Conservation (phyloP, 1,139 yeast species). For the Sugiyamaella paludigena region DNA sequence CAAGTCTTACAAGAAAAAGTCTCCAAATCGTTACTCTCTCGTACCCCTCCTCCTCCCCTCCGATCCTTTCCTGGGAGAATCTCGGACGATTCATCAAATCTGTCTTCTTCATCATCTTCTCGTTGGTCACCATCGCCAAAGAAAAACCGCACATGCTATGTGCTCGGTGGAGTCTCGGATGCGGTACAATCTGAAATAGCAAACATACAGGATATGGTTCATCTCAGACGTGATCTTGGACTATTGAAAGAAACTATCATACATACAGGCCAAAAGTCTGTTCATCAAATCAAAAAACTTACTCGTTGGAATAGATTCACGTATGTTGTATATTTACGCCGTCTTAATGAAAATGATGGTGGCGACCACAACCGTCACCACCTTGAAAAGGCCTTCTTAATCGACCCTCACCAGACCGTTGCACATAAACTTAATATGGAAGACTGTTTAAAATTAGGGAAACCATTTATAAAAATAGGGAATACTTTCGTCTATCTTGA, state of each 20-base stretch:
- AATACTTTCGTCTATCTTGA: conserved; percentile 1
- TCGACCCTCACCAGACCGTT: conserved; percentile 1
- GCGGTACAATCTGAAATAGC: conserved; percentile 13
- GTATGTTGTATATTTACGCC: not conserved
- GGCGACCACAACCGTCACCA: not conserved
- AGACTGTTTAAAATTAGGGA: not conserved
- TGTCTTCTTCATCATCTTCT: not conserved
- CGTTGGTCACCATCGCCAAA: conserved; percentile 20
- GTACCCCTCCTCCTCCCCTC: too few relatives aligned
- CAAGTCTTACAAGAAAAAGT: too few relatives aligned
- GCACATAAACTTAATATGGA: not conserved
- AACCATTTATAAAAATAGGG: not conserved
- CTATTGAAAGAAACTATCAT: not conserved
- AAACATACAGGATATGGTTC: conserved; percentile 10
- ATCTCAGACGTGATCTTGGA: conserved; percentile 9
- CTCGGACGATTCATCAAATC: too few relatives aligned
- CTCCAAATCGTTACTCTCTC: too few relatives aligned
- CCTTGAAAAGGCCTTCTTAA: conserved; percentile 1
- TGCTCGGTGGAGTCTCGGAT: conserved; percentile 15
- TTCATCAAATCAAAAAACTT: not conserved
- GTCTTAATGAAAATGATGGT: not conserved
- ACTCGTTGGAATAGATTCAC: conserved; percentile 11
- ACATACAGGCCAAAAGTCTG: not conserved
- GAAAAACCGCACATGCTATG: conserved; percentile 12
- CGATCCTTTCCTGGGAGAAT: too few relatives aligned